phyloP scores from a whole-genome alignment of 441 rosid genomes.

The Mallotus japonicus region DNA sequence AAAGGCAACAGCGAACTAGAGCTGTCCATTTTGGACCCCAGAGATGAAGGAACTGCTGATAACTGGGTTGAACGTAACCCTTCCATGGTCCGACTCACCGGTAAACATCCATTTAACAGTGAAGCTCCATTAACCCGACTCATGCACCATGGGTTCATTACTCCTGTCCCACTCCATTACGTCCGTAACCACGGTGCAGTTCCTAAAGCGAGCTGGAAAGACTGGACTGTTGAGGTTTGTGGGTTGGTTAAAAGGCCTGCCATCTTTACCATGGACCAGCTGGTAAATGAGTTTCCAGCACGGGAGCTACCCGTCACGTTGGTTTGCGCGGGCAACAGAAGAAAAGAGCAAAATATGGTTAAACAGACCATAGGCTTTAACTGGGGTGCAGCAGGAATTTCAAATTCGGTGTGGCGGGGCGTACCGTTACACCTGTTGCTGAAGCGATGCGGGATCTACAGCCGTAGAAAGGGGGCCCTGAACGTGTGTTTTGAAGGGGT shows the following conservation, averaged over 20 bases:
- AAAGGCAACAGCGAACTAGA: slow-evolving; percentile 63
- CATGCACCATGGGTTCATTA: slow-evolving; percentile 91
- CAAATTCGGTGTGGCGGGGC: slow-evolving; percentile 86
- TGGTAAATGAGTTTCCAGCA: slow-evolving; percentile 55
- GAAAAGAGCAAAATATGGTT: slow-evolving; percentile 90
- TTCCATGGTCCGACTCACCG: slow-evolving; percentile 81
- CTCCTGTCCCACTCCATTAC: slow-evolving; percentile 88
- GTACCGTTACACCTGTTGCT: slow-evolving; percentile 57
- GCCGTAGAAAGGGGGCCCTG: slow-evolving; percentile 58
- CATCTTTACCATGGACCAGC: slow-evolving; percentile 74
- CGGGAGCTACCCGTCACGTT: slow-evolving; percentile 73
- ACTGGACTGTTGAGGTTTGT: slow-evolving; percentile 70
- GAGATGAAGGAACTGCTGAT: slow-evolving; percentile 75
- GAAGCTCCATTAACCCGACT: slow-evolving; percentile 73
- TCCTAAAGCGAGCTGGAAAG: slow-evolving; percentile 60
- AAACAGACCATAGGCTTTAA: slow-evolving; percentile 83
- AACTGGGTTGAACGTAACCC: slow-evolving; percentile 76
- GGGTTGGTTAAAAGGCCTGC: slow-evolving; percentile 67
- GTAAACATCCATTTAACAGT: slow-evolving; percentile 89
- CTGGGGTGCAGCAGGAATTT: slow-evolving; percentile 85
- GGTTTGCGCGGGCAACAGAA: slow-evolving; percentile 87
- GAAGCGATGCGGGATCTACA: slow-evolving; percentile 63
- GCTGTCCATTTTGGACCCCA: slow-evolving; percentile 52
- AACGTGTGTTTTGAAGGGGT: slow-evolving; percentile 91
- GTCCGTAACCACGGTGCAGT: slow-evolving; percentile 87